Evolutionary conservation across 768 basidiomycete genomes (phyloP), one percentile per base, ranked within the genome.

Genomic region (Podaxis sp.): DNA sequence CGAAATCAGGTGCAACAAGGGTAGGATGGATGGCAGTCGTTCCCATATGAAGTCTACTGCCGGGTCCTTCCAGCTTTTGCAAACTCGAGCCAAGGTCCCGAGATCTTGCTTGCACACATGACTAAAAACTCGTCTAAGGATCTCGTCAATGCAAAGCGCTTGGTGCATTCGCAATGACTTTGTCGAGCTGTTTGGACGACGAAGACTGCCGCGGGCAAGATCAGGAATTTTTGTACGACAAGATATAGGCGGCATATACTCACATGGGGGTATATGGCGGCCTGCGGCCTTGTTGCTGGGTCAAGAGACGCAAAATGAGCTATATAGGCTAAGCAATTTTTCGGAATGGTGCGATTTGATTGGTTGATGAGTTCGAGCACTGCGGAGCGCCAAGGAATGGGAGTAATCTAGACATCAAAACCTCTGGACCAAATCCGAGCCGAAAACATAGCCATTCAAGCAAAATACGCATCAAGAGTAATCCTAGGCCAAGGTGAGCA

Each of bases 81-180:
- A 84, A 42, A 72, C 76, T 61, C 76, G 75, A 1, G 81, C 79
- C n/a, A 73, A 69, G 38, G 65, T 66, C 46, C 73, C 69, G 15
- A 85, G 75, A 24, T 46, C 67, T 69, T 19, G 71, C 70, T 46
- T 73, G 59, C 44, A 75, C 67, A 57, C 69, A 68, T 38, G 38
- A n/a, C 68, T 67, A 56, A 84, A 76, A 59, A 84, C 77, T 40
- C 72, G 68, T 52, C 78, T 77, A 22, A 84, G 69, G 54, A 84
- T 75, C 66, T 85, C 82, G 71, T 85, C 83, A 53, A 84, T 75
- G 63, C 79, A 69, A 33, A 85, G 73, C 9, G 73, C 77, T 39
- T 64, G 63, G 65, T 84, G 82, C 82, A 82, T 84, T 40, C 44
- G 55, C 17, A 26, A 6, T 24, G 22, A 9, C 19, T 22, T 24